Evolutionary conservation across 345 rosid genomes (phyloP), one percentile per base, ranked within the genome.

Genomic region (Turnera subulata): DNA sequence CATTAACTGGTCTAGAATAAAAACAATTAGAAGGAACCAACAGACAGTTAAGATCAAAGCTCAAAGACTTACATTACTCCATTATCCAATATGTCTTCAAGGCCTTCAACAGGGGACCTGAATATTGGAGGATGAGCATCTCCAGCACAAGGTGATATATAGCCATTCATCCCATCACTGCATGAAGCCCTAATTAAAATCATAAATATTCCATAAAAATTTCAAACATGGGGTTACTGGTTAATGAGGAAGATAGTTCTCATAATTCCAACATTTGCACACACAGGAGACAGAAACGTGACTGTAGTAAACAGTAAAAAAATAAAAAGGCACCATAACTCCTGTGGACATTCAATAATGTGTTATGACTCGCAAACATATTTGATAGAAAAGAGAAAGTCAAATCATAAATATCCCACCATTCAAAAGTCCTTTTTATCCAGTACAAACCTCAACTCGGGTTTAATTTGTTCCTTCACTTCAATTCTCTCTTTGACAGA

Each of bases 91-190:
- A 93, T 75, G 82, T 93, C 99, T 73, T 85, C 95, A 94, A 89
- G 76, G 68, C 81, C 84, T 16, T 35, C 65, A 37, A 93, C 73
- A 5, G 97, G 95, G 63, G 99, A 93, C 70, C 83, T 80, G 68
- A 85, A 78, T 70, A 82, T 56, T 40, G 89, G 82, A 48, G 92
- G 96, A 55, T 82, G 86, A 50, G 85, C 59, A 67, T 85, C 92
- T 65, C 82, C 97, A 61, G 73, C 80, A 64, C 95, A 89, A 45
- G 88, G 88, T 44, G 80, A 80, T 64, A 93, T 69, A 74, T 80
- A 93, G 55, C 99, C 99, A 51, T 93, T 89, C 97, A 93, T 87
- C 59, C 91, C 97, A 68, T 80, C 95, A 67, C 98, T 92, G 95
- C 89, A 89, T 8, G 66, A 16, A 83, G 55, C 57, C 73, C 62